Evolutionary conservation across 2,329 filamentous ascomycete species (phyloP).

Genomic region (Rutstroemia sp.): DNA sequence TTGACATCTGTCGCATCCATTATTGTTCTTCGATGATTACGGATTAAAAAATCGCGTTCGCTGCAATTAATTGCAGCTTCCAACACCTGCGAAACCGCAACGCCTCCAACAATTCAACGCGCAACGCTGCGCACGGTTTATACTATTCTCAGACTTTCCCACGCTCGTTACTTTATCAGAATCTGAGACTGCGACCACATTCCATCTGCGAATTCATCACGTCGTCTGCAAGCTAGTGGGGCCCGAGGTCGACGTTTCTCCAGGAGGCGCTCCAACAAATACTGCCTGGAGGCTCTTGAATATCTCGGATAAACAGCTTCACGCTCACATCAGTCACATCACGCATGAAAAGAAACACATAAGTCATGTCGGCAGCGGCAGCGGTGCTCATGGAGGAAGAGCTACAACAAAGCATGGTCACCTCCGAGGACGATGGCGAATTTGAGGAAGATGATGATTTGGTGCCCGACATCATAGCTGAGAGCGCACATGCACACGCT

Average conservation of each 20-base stretch:
- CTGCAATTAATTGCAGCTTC: neutral
- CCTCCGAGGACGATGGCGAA: conserved; percentile 30
- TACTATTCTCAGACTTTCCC: neutral
- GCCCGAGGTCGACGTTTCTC: neutral
- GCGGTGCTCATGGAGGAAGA: conserved; percentile 26
- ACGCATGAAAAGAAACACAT: conserved; percentile 8
- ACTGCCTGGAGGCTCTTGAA: neutral
- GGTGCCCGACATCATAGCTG: conserved; percentile 21
- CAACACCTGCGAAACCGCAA: conserved; percentile 9
- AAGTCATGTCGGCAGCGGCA: conserved; percentile 9
- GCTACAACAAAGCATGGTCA: conserved; percentile 28
- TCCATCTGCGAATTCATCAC: neutral
- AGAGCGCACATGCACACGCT: conserved; percentile 27
- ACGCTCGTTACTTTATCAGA: neutral
- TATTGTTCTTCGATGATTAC: conserved; percentile 16
- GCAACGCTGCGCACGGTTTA: conserved; percentile 4
- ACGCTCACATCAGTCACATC: neutral
- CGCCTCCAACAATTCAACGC: conserved; percentile 7
- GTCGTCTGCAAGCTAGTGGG: neutral
- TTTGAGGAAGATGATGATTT: conserved; percentile 31
- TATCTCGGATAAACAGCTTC: neutral
- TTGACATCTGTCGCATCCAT: conserved; percentile 16
- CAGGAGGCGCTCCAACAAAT: neutral
- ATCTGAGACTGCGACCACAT: neutral
- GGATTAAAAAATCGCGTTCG: conserved; percentile 22